Evolutionary conservation across 768 basidiomycete species (phyloP).

Genomic region (Russula abietina): DNA sequence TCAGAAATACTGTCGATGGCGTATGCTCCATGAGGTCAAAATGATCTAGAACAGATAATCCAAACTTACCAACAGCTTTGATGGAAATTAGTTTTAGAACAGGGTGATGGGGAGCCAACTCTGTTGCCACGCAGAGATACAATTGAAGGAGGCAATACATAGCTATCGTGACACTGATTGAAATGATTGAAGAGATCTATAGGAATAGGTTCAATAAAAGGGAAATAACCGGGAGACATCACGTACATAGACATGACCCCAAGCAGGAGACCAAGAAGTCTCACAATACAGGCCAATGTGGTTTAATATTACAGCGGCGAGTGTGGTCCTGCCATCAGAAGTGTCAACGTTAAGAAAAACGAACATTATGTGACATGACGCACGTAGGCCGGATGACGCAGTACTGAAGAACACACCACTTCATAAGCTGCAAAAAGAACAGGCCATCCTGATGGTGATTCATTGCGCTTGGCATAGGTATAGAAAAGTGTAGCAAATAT

Average conservation of each 20-base stretch:
- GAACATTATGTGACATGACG: constrained; percentile 22
- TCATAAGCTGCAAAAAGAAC: constrained; percentile 67
- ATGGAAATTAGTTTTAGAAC: constrained; percentile 63
- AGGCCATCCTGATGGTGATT: constrained; percentile 45
- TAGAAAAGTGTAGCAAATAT: not conserved
- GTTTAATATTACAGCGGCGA: constrained; percentile 56
- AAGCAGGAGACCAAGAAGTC: constrained; percentile 58
- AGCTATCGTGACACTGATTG: constrained; percentile 64
- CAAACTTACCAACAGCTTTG: constrained; percentile 59
- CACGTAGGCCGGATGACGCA: constrained; percentile 58
- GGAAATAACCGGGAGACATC: not conserved
- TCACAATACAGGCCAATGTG: constrained; percentile 68
- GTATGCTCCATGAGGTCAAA: not conserved
- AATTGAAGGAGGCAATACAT: constrained; percentile 77
- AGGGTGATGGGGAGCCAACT: constrained; percentile 54
- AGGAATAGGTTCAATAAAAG: not conserved
- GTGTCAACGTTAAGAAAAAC: not conserved
- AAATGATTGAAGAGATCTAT: constrained; percentile 55
- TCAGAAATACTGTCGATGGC: constrained; percentile 49
- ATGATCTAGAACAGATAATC: not conserved
- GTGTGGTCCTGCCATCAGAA: constrained; percentile 40
- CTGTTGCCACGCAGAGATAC: constrained; percentile 49
- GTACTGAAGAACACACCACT: constrained; percentile 72
- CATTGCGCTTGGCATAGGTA: constrained; percentile 9
- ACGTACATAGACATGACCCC: constrained; percentile 64